These are phyloP conservation scores for Irpex lacteus DNA, from an alignment of 1,284 basidiomycete genomes.

Conservation along the genomic window DNA sequence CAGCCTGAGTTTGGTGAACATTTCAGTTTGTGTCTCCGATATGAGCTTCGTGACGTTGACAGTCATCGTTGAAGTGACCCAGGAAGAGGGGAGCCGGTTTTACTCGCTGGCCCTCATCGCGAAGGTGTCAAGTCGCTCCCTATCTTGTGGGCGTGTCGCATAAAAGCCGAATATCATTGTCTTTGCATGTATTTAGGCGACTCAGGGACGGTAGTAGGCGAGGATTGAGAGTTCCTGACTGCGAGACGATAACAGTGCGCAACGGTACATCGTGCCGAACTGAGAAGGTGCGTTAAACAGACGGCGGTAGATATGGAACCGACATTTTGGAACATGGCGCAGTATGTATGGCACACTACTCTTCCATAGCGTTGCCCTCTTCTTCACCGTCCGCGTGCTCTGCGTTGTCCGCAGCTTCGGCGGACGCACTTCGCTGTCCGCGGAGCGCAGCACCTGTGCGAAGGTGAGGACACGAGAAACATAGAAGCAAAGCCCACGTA, in stretches of 20 bases:
- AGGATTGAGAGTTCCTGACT: neutral
- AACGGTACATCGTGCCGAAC: neutral
- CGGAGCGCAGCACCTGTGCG: conserved; percentile 48
- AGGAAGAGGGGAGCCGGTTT: no score
- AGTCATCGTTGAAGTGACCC: no score
- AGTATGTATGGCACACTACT: conserved; percentile 26
- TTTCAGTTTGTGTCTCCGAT: neutral
- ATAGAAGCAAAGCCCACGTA: conserved; percentile 27
- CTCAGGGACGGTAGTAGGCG: no score
- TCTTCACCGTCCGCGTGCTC: conserved; percentile 28
- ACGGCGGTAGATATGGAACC: neutral
- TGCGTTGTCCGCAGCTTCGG: conserved; percentile 23
- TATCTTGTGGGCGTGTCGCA: neutral
- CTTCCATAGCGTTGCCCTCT: conserved; percentile 63
- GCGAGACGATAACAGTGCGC: no score
- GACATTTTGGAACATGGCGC: neutral
- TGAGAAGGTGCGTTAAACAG: neutral
- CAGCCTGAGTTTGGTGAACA: neutral
- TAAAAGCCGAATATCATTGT: neutral
- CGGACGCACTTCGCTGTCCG: conserved; percentile 36
- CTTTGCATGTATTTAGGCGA: neutral
- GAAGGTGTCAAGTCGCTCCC: neutral
- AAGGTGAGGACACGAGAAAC: neutral
- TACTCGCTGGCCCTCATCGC: no score
- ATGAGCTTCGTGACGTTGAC: neutral